Base-by-base conservation (phyloP, 139 green algal species). In the Ulvella scutata region DNA sequence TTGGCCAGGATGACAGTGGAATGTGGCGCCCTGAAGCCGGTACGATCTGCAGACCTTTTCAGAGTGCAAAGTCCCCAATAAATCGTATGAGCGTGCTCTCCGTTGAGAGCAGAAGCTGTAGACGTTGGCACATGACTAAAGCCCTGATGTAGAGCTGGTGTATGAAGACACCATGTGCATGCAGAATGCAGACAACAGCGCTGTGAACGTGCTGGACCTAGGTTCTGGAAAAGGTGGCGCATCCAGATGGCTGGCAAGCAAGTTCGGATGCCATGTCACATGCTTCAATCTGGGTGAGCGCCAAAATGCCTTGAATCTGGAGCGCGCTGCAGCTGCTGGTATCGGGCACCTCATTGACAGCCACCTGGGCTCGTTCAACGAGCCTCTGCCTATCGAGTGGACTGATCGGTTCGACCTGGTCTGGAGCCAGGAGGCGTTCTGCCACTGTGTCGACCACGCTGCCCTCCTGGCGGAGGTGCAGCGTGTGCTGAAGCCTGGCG, bases 221-320 rank as follows among this genome's bases (percentile, higher is more conserved):
- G 62, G 62, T 17, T 74, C 62, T 31, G 62, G 62, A 23, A 43
- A 77, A 31, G 73, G 73, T 31, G 73, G 73, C 26, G 39, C 73
- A 2, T 31, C 43, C 0, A 26, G 43, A 23, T 67, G 35, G 38
- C 43, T 77, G 10, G 73, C 43, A 4, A 37, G 38, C 4, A 77
- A 28, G 10, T 77, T 43, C 40, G 73, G 73, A 33, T 77, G 73
- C 40, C 73, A 77, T 43, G 38, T 77, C 29, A 67, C 43, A 21
- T 67, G 73, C 43, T 72, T 72, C 73, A 77, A 77, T 21, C 73
- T 77, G 26, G 43, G 43, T 10, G 73, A 77, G 43, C 39, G 72
- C 9, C 73, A 77, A 43, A 77, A 77, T n/a, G 35, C 39, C 29
- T 77, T 62, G 23, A 77, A 77, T 43, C 23, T 62, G 37, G 26